These are phyloP conservation scores for Schizopora paradoxa DNA, from an alignment of 1,284 basidiomycete species.

Conservation along the genomic window DNA sequence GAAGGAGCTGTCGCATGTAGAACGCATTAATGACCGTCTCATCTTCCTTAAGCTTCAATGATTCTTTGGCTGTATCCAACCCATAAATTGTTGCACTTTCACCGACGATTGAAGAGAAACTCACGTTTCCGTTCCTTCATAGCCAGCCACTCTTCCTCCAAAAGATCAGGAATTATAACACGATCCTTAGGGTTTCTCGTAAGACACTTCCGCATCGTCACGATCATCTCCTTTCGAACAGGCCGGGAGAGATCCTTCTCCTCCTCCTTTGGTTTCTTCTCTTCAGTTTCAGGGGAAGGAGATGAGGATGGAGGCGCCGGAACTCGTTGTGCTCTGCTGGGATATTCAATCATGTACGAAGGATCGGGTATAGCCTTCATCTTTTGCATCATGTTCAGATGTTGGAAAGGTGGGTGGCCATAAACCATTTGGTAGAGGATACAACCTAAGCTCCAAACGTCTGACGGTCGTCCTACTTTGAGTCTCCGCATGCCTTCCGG, in stretches of 20 bases:
- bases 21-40: conserved; percentile 70
- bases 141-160: conserved; percentile 62
- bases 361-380: conserved; percentile 84
- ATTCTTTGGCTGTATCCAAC: too few relatives aligned
- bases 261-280: conserved; percentile 43
- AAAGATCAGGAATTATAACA: conserved; percentile 73
- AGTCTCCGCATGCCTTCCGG: conserved; percentile 72
- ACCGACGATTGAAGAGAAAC: neutral
- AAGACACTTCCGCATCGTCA: conserved; percentile 72
- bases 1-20: conserved; percentile 66
- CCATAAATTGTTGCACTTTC: conserved; percentile 20
- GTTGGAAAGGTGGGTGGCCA: conserved; percentile 88
- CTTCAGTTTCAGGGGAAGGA: conserved; percentile 23
- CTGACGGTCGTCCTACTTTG: conserved; percentile 82
- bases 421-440: conserved; percentile 99
- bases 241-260: conserved; percentile 57
- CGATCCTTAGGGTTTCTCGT: conserved; percentile 70
- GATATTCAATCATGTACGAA: conserved; percentile 69
- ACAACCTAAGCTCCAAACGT: conserved; percentile 97
- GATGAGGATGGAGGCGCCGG: conserved; percentile 43
- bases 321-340: conserved; percentile 54
- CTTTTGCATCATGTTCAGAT: conserved; percentile 78
- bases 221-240: conserved; percentile 66
- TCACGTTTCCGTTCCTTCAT: conserved; percentile 32
- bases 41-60: conserved; percentile 37